Conservation (phyloP, 345 rosid genomes). For the Boechera retrofracta region DNA sequence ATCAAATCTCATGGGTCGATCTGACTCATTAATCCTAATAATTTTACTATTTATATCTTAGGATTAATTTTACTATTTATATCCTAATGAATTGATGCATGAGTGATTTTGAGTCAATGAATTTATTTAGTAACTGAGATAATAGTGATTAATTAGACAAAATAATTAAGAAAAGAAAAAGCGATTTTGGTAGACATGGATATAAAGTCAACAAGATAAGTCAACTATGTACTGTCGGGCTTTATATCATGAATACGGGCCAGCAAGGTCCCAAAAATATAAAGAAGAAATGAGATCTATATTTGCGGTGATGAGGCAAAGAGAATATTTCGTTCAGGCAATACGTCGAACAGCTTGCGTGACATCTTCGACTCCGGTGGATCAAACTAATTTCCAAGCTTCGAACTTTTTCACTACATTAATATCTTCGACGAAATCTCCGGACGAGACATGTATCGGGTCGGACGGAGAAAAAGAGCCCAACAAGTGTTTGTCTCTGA, state of each 20-base stretch:
- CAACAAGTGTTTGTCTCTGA: conserved; percentile 62
- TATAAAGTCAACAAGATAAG: too few species aligned
- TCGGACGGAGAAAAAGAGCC: conserved; percentile 39
- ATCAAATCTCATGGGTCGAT: too few species aligned
- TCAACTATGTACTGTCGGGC: background rate
- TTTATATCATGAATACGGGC: conserved; percentile 11
- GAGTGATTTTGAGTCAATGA: too few species aligned
- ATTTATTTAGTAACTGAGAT: too few species aligned
- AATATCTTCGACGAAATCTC: conserved; percentile 13
- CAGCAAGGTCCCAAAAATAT: background rate
- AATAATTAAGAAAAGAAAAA: background rate
- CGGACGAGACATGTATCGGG: conserved; percentile 15
- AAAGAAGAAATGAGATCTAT: conserved; percentile 30
- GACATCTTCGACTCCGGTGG: conserved; percentile 5
- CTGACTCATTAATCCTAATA: too few species aligned
- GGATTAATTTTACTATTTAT: too few species aligned
- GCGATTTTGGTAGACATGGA: background rate
- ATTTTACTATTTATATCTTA: too few species aligned
- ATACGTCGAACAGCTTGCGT: conserved; percentile 57
- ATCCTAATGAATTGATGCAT: too few species aligned
- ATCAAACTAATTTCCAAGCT: conserved; percentile 18
- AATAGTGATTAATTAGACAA: too few species aligned
- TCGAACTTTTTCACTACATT: conserved; percentile 51
- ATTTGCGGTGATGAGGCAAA: conserved; percentile 38
- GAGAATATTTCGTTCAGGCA: conserved; percentile 50